Evolutionary conservation across 2,329 filamentous ascomycete genomes (phyloP).

Genomic region (Fusarium oligoseptatum): DNA sequence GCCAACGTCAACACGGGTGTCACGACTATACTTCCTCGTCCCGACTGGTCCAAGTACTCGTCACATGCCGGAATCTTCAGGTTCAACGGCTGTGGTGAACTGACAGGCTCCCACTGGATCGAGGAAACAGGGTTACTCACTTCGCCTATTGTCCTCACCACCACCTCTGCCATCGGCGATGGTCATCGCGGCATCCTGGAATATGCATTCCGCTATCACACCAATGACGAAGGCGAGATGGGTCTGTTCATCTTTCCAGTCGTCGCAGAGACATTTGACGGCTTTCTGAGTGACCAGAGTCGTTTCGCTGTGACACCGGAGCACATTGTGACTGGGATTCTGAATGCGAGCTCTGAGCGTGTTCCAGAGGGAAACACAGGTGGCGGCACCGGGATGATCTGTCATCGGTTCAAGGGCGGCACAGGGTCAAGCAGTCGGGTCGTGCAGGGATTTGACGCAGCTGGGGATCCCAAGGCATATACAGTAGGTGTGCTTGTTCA

Average conservation of each 20-base stretch:
- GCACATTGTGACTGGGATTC: constrained; percentile 67
- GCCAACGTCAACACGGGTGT: constrained; percentile 62
- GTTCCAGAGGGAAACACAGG: constrained; percentile 74
- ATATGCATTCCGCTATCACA: constrained; percentile 63
- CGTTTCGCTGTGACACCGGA: constrained; percentile 67
- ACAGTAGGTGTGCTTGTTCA: constrained; percentile 74
- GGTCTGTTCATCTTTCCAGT: constrained; percentile 70
- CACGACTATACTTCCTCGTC: constrained; percentile 62
- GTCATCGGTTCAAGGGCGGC: constrained; percentile 75
- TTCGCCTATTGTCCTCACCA: constrained; percentile 72
- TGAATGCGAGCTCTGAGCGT: constrained; percentile 60
- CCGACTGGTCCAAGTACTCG: constrained; percentile 59
- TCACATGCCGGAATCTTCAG: constrained; percentile 67
- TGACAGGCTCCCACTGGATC: constrained; percentile 73
- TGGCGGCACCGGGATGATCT: constrained; percentile 77
- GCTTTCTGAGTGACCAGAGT: constrained; percentile 69
- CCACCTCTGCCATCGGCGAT: constrained; percentile 68
- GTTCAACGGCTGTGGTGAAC: constrained; percentile 74
- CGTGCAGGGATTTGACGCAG: constrained; percentile 59
- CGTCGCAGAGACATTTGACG: constrained; percentile 74
- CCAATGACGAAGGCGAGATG: constrained; percentile 57
- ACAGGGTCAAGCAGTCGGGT: constrained; percentile 73
- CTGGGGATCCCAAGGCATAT: constrained; percentile 57
- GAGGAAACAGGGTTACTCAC: constrained; percentile 71
- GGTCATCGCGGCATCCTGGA: constrained; percentile 71